These are phyloP conservation scores for Tulasnella sp. DNA, from an alignment of 768 basidiomycete species.

Conservation along the genomic window DNA sequence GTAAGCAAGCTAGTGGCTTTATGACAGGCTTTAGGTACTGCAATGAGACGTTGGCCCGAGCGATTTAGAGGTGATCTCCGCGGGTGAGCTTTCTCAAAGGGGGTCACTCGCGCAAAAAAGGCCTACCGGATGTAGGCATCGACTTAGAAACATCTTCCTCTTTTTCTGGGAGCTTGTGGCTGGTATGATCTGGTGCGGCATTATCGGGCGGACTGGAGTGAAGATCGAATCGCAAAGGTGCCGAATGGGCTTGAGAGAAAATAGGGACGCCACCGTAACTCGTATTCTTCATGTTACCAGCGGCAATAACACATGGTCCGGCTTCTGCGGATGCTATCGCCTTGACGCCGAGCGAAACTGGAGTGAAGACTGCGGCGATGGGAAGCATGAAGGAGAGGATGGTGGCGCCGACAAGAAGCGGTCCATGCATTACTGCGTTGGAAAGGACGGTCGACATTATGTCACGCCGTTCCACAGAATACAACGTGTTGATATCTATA, in stretches of 20 bases:
- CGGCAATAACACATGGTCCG: background rate
- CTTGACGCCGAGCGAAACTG: background rate
- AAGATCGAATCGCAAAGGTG: too few relatives aligned
- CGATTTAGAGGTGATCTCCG: background rate
- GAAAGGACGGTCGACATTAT: background rate
- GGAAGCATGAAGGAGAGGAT: background rate
- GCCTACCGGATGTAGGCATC: too few relatives aligned
- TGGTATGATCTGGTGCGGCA: too few relatives aligned
- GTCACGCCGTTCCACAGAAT: background rate
- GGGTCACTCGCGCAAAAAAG: too few relatives aligned
- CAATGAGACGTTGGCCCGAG: background rate
- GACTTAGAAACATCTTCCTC: too few relatives aligned
- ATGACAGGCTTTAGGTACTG: background rate
- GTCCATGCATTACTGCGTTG: background rate
- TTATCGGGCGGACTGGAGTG: too few relatives aligned
- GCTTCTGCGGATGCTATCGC: background rate
- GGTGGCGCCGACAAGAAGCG: background rate
- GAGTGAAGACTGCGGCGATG: background rate
- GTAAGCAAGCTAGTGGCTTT: background rate
- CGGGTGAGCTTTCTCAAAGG: too few relatives aligned
- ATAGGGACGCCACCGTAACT: too few relatives aligned
- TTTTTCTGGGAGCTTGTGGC: too few relatives aligned
- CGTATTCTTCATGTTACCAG: too few relatives aligned
- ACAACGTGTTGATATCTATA: background rate
- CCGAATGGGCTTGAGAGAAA: too few relatives aligned